These are phyloP conservation scores for Opeltia flavorubescens DNA, from an alignment of 495 filamentous ascomycete genomes.

Conservation along the genomic window DNA sequence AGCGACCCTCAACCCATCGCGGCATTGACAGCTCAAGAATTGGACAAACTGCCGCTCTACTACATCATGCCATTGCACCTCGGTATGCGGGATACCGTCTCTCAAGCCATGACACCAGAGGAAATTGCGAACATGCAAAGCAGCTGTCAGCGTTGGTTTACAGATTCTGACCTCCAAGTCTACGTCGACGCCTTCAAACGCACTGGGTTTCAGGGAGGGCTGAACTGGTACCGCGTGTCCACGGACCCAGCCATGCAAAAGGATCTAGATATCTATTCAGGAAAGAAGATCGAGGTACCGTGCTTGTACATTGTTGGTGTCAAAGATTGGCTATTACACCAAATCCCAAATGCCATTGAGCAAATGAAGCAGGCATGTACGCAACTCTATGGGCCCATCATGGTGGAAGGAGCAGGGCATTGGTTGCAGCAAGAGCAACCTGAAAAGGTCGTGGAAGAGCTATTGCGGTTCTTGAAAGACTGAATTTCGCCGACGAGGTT, in stretches of 20 bases:
- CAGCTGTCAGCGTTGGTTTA: slow-evolving; percentile 30
- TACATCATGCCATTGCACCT: slow-evolving; percentile 49
- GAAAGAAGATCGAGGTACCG: slow-evolving; percentile 49
- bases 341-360: slow-evolving; percentile 48
- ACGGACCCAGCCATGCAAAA: slow-evolving; percentile 33
- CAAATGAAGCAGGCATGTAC: slow-evolving; percentile 36
- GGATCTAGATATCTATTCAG: slow-evolving; percentile 46
- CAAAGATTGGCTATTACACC: slow-evolving; percentile 54
- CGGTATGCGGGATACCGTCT: slow-evolving; percentile 44
- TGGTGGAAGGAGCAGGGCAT: slow-evolving; percentile 48
- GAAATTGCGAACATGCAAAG: slow-evolving; percentile 13
- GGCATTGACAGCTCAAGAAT: slow-evolving; percentile 38
- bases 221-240: slow-evolving; percentile 55
- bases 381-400: slow-evolving; percentile 34
- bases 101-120: slow-evolving; percentile 37
- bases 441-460: slow-evolving; percentile 34
- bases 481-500: too few species aligned
- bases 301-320: slow-evolving; percentile 43
- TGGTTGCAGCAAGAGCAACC: slow-evolving; percentile 57
- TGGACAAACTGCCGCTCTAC: slow-evolving; percentile 48
- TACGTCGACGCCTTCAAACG: slow-evolving; percentile 46
- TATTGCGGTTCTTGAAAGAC: slow-evolving; percentile 34
- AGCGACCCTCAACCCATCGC: slow-evolving; percentile 40
- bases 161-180: slow-evolving; percentile 39
- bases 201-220: slow-evolving; percentile 56